These are phyloP conservation scores for Castanea mollissima DNA, from an alignment of 306 rosid genomes.

Conservation along the genomic window DNA sequence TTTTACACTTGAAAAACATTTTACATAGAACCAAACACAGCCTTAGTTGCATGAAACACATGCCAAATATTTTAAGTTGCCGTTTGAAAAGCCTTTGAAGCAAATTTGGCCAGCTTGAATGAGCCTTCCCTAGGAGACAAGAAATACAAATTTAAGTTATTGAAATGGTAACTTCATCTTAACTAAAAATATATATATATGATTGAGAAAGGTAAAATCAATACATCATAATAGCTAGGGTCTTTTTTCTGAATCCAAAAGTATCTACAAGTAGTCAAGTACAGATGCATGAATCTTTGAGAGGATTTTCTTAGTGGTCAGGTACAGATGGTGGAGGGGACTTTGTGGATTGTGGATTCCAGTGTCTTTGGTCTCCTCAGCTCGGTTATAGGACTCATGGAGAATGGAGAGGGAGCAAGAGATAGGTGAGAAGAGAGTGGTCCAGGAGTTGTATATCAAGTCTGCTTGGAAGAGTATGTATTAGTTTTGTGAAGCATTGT, in stretches of 20 bases:
- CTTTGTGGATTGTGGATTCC: constrained; percentile 37
- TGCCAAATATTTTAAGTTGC: not conserved
- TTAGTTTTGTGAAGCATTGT: constrained; percentile 38
- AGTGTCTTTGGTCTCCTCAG: constrained; percentile 31
- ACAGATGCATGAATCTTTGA: not conserved
- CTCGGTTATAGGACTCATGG: constrained; percentile 46
- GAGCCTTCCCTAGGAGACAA: not conserved
- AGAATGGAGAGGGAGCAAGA: constrained; percentile 29
- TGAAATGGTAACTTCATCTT: too few relatives aligned
- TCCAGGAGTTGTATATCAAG: constrained; percentile 42
- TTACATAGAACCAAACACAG: too few relatives aligned
- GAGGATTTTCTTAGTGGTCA: not conserved
- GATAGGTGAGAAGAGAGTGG: constrained; percentile 41
- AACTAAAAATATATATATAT: too few relatives aligned
- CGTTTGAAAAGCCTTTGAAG: not conserved
- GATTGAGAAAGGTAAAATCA: not conserved
- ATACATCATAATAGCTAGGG: too few relatives aligned
- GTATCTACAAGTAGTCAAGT: not conserved
- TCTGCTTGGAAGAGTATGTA: constrained; percentile 39
- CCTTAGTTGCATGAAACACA: not conserved
- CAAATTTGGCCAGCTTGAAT: not conserved
- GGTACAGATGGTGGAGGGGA: constrained; percentile 27
- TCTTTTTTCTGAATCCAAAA: not conserved
- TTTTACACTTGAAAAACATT: too few relatives aligned
- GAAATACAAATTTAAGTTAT: not conserved